These are phyloP conservation scores for Tricholoma saponaceum DNA, from an alignment of 768 basidiomycete genomes.

Conservation along the genomic window DNA sequence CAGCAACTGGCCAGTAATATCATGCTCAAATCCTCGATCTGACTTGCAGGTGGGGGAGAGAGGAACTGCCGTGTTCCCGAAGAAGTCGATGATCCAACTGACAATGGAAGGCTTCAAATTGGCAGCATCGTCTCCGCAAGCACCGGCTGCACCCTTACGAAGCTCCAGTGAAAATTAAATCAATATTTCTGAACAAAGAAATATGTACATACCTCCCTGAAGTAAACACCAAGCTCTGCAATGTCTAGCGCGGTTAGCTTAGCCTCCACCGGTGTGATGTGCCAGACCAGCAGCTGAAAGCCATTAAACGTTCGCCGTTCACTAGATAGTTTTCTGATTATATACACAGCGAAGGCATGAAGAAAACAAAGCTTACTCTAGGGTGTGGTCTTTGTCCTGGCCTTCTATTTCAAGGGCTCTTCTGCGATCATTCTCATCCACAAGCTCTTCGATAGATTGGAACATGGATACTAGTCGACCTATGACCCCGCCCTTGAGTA, in stretches of 20 bases:
- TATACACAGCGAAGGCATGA: neutral
- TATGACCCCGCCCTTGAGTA: neutral
- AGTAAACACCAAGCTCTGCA: neutral
- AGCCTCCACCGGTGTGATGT: neutral
- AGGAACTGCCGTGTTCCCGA: neutral
- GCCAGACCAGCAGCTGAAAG: neutral
- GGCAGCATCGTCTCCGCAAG: slow-evolving; percentile 10
- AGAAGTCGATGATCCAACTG: slow-evolving; percentile 4
- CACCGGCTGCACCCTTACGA: slow-evolving; percentile 1
- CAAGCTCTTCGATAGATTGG: neutral
- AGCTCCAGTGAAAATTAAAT: neutral
- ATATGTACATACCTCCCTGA: neutral
- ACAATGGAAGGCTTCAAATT: slow-evolving; percentile 3
- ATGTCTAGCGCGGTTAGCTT: neutral
- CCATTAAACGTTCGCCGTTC: neutral
- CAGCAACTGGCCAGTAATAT: slow-evolving; percentile 11
- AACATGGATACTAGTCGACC: neutral
- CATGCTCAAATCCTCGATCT: slow-evolving; percentile 15
- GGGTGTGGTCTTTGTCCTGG: neutral
- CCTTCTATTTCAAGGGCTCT: neutral
- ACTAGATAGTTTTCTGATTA: neutral
- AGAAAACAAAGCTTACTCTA: too few species aligned
- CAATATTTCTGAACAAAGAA: neutral
- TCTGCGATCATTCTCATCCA: neutral
- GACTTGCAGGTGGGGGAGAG: neutral